Evolutionary conservation across 768 basidiomycete species (phyloP), one percentile per base, ranked within the genome.

Genomic region (Tricholoma terreum): DNA sequence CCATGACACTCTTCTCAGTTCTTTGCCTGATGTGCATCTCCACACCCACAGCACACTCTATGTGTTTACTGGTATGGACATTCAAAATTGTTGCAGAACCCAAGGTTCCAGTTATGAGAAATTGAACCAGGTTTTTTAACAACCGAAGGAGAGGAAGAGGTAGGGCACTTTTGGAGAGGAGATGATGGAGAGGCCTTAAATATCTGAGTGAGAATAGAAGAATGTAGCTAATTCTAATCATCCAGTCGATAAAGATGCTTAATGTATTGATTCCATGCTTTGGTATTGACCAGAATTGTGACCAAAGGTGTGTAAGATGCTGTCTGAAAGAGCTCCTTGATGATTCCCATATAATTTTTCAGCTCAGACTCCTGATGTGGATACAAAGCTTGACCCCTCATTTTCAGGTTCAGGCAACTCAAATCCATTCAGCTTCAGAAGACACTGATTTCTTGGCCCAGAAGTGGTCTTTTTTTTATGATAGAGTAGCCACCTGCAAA

Each of bases 181-280:
- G 35, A 6, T 10, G 10, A 36, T 8, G 35, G 12, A 14, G 35
- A 8, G 3, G 12, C 35, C 35, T 36, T 3, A 14, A 36, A 36
- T 12, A 36, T 36, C 22, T 60, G 59, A 1, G n/a, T 30, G 0
- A 58, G 40, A 24, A 63, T 21, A 1, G 58, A 46, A 4, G 52
- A 6, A 24, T 55, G 12, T 0, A 50, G 43, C 17, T 53, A 17
- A 14, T 24, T 17, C 5, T 52, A 36, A 27, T 64, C 58, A 54
- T 63, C 60, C 9, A 63, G 11, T 6, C 57, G 43, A 45, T 50
- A 63, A 15, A 56, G 60, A 1, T 31, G 14, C 15, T 45, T 51
- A 1, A n/a, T n/a, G n/a, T n/a, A n/a, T n/a, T n/a, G n/a, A n/a
- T n/a, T n/a, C n/a, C n/a, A n/a, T n/a, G n/a, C n/a, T n/a, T n/a